Conservation (phyloP, 2,329 filamentous ascomycete species). For the Septoria petroselini region DNA sequence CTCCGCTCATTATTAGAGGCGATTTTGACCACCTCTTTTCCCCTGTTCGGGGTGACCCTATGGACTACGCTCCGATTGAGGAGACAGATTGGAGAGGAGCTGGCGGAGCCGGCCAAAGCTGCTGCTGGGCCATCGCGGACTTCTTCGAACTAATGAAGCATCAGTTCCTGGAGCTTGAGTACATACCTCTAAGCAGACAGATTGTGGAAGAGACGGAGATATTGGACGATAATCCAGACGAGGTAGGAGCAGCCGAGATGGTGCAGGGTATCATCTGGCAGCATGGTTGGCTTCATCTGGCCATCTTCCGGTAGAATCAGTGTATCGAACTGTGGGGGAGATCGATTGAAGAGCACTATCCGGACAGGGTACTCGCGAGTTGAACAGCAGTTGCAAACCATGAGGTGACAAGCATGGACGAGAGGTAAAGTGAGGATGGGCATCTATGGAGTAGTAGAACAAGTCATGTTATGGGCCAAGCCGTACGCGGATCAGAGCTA, state of each 20-base stretch:
- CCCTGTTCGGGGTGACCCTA: neutral
- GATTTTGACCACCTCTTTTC: neutral
- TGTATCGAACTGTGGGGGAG: neutral
- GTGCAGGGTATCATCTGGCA: neutral
- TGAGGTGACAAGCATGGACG: too few species aligned
- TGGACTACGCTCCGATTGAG: neutral
- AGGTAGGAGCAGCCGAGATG: neutral
- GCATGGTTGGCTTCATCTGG: neutral
- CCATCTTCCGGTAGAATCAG: neutral
- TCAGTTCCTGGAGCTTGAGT: conserved; percentile 2
- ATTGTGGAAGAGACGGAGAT: neutral
- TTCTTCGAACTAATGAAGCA: conserved; percentile 8
- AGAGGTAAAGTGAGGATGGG: too few species aligned
- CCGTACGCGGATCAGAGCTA: too few species aligned
- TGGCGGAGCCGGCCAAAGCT: neutral
- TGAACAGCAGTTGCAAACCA: neutral
- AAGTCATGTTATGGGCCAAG: too few species aligned
- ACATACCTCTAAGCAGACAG: neutral
- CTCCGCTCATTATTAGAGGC: too few species aligned
- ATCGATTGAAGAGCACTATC: neutral
- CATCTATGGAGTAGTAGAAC: too few species aligned
- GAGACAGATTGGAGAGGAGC: neutral
- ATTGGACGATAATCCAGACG: neutral
- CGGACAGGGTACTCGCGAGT: neutral
- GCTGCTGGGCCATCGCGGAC: conserved; percentile 1